phyloP scores from a whole-genome alignment of 73 alveolate species.

The Blepharisma japonicum region DNA sequence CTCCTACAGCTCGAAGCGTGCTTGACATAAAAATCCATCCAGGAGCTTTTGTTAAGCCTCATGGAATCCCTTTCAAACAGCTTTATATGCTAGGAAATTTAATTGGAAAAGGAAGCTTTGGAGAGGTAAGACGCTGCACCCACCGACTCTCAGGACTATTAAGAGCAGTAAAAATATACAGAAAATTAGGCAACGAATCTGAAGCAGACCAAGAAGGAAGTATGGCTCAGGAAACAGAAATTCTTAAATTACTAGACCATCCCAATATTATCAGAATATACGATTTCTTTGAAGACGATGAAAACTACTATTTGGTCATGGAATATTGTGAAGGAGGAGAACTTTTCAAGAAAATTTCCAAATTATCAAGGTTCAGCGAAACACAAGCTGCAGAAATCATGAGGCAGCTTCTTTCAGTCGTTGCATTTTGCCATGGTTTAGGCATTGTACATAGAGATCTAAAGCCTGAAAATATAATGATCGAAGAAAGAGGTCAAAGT shows the following conservation, averaged over 20 bases:
- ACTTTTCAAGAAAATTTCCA: neutral
- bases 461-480: constrained; percentile 54
- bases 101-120: constrained; percentile 46
- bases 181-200: too few species aligned
- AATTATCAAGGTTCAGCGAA: neutral
- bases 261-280: constrained; percentile 9
- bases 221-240: constrained; percentile 18
- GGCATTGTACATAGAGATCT: constrained; percentile 63
- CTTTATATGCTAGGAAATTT: too few species aligned
- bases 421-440: constrained; percentile 48
- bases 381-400: constrained; percentile 18
- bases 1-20: too few species aligned
- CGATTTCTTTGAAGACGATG: constrained; percentile 23
- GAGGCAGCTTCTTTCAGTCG: constrained; percentile 51
- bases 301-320: neutral
- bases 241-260: constrained; percentile 21
- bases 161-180: constrained; percentile 49
- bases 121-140: constrained; percentile 63
- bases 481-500: constrained; percentile 32
- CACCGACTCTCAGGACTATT: constrained; percentile 61
- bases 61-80: too few species aligned
- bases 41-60: too few species aligned
- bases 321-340: constrained; percentile 25
- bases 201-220: neutral
- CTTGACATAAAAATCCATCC: too few species aligned